Evolutionary conservation across 257 asterid species (phyloP), one percentile per base, ranked within the genome.

Genomic region (Petunia axillaris): DNA sequence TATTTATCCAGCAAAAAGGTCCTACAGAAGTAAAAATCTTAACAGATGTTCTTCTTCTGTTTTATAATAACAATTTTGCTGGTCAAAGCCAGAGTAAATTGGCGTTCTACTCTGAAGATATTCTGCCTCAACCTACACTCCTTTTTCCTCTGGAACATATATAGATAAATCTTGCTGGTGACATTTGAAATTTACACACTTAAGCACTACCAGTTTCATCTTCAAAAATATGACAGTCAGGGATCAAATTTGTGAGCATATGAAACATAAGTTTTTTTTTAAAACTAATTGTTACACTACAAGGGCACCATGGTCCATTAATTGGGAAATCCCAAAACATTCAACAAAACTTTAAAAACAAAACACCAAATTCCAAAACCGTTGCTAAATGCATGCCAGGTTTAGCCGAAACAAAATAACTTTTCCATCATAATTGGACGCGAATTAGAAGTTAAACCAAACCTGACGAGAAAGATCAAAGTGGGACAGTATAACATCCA

Each of bases 401-500:
- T 71, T 60, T 71, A 71, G 35, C 25, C 6, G 35, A 48, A 71
- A 36, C n/a, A 71, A 48, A 8, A 16, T 2, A 68, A 70, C 9
- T 4, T 41, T n/a, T 25, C 40, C 4, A 4, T 40, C 76, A 52
- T 38, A 6, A 48, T 43, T 25, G 9, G 35, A 73, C 63, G 36
- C 62, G 79, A 43, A 67, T 66, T 2, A 52, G 81, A 75, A 79
- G 16, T 40, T 3, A 15, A 79, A 80, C 62, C 82, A 83, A 86
- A 96, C 99, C 93, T 94, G 98, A 84, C 94, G 98, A 81, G 98
- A 90, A 82, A 89, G 86, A 88, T 94, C 99, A 84, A 94, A 94
- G 75, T 94, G 97, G 38, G 97, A 81, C 88, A 96, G 84, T 86
- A 96, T 93, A 88, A 91, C 92, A 81, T 94, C 98, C 64, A 98